Evolutionary conservation across 2,329 filamentous ascomycete genomes (phyloP), one percentile per base, ranked within the genome.

Genomic region (Ophiostoma pallidulum): DNA sequence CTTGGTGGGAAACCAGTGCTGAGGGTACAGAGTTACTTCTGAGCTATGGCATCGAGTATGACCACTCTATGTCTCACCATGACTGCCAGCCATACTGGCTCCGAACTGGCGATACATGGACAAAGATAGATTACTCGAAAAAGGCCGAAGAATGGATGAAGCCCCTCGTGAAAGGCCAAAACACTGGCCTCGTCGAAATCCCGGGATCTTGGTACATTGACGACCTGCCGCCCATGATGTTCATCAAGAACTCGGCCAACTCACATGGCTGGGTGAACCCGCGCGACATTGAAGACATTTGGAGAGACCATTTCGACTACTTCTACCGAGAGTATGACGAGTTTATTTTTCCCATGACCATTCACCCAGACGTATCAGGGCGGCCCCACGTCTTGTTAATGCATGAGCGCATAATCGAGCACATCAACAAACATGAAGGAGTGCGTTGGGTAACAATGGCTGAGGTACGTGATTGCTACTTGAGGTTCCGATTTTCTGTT

Each of bases 271-370:
- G 66, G 54, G 68, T 72, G 16, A 73, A 74, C 47, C 70, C 75
- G 0, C 62, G 71, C 46, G 73, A 74, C 50, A 67, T 76, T 3
- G 78, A 84, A 56, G 76, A 80, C 29, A 71, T 82, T 29, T 83
- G 78, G 79, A 66, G 73, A 41, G 77, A 83, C 51, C 78, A 83
- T 53, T 84, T 84, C 50, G 74, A 82, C 56, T 87, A 86, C 63
- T 86, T 84, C 57, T 88, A 88, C 60, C 70, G 82, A 24, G 82
- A 88, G 61, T 82, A 86, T 53, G 82, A 88, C 55, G 80, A 85
- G 55, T 87, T 87, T 52, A 75, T 86, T 45, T 87, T 88, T 56
- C 83, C 84, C 0, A 83, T 88, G 62, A 88, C 84, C 0, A 82
- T 87, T 31, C 84, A 88, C 61, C 84, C 84, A 0, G 84, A 88